A percentile compares a stretch with the other conserved stretches of the same genome.
Evolutionary conservation across 768 basidiomycete species (phyloP).

Genomic region (Russula sp.): DNA sequence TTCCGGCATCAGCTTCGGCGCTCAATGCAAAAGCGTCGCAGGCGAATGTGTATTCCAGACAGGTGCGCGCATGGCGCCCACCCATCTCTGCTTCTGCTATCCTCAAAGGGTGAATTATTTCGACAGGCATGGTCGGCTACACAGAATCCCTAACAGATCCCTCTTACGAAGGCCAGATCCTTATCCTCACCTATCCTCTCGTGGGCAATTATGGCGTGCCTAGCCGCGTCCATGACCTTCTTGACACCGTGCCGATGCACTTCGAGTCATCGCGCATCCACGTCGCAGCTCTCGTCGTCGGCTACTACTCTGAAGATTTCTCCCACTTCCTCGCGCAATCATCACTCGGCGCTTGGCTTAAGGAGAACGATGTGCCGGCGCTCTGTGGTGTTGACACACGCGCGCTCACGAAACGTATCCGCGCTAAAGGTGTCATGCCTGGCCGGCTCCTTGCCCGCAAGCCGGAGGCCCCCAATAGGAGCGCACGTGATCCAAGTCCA

Average conservation of each 20-base stretch:
- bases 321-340: slow-evolving; percentile 92
- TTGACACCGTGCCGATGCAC: slow-evolving; percentile 61
- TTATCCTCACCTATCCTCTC: slow-evolving; percentile 94
- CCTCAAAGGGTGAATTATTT: slow-evolving; percentile 25
- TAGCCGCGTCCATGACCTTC: slow-evolving; percentile 48
- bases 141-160: slow-evolving; percentile 98
- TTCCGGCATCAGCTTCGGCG: slow-evolving; percentile 91
- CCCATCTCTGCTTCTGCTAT: slow-evolving; percentile 14
- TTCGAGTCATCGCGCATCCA: slow-evolving; percentile 98
- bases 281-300: slow-evolving; percentile 85
- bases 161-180: slow-evolving; percentile 97
- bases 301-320: slow-evolving; percentile 91
- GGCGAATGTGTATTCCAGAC: slow-evolving; percentile 99
- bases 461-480: slow-evolving; percentile 43
- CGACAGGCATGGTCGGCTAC: slow-evolving; percentile 96
- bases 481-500: slow-evolving; percentile 38
- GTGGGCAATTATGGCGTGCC: slow-evolving; percentile 98
- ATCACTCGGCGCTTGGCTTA: slow-evolving; percentile 87
- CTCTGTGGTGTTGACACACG: slow-evolving; percentile 96
- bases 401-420: slow-evolving; percentile 92
- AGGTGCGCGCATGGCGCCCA: slow-evolving; percentile 51
- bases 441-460: slow-evolving; percentile 75
- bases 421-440: slow-evolving; percentile 92
- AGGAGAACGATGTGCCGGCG: slow-evolving; percentile 91
- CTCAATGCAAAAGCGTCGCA: slow-evolving; percentile 82